These are phyloP conservation scores for Colletotrichum sp. DNA, from an alignment of 2,329 filamentous ascomycete genomes.

Conservation along the genomic window DNA sequence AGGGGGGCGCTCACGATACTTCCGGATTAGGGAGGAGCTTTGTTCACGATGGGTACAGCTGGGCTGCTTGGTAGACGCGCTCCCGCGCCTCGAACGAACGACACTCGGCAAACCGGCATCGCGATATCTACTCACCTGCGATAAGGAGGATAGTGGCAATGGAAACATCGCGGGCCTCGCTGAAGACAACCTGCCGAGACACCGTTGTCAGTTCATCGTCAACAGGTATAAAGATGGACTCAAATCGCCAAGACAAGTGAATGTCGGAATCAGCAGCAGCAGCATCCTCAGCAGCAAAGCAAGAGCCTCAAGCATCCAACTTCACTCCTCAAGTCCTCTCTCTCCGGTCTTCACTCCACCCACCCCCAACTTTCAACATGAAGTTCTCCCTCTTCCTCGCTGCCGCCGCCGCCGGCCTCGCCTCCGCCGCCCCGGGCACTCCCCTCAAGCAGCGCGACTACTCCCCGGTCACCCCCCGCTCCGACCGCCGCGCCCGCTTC, in stretches of 20 bases:
- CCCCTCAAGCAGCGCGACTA: slow-evolving; percentile 5
- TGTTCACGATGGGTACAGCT: not conserved
- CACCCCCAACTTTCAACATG: not conserved
- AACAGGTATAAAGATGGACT: not conserved
- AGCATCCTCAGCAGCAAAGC: not conserved
- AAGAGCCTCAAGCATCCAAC: not conserved
- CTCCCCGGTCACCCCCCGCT: slow-evolving; percentile 1
- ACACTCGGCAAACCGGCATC: slow-evolving; percentile 1
- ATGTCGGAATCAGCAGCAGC: not conserved
- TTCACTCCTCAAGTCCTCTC: not conserved
- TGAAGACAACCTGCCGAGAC: not conserved
- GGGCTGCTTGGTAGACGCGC: not conserved
- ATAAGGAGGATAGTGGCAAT: not conserved
- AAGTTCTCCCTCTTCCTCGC: slow-evolving; percentile 21
- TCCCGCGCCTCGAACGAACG: not conserved
- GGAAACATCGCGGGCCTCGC: not conserved
- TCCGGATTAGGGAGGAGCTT: slow-evolving; percentile 14
- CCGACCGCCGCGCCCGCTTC: not conserved
- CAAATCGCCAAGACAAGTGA: not conserved
- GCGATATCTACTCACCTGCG: slow-evolving; percentile 8
- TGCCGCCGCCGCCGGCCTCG: slow-evolving; percentile 17
- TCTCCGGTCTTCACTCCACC: not conserved
- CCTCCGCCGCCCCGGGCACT: slow-evolving; percentile 17
- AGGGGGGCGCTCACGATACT: not conserved
- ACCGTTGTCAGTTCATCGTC: not conserved